Conservation (phyloP, 768 basidiomycete genomes). For the Lentinula sp. region DNA sequence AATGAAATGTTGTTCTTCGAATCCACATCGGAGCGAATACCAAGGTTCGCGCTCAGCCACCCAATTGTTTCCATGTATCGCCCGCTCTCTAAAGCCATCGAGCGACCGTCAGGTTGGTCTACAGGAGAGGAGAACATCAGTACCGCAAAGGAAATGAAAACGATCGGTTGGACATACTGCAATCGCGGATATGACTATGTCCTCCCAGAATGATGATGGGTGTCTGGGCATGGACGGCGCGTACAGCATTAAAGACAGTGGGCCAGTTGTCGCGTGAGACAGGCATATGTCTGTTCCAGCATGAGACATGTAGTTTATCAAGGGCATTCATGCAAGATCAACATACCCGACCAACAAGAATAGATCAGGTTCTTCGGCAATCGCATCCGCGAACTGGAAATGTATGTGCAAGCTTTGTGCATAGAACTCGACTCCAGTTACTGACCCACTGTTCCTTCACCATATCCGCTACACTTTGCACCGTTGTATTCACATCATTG, state of each 20-base stretch:
- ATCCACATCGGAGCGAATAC: slow-evolving; percentile 35
- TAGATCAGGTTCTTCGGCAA: slow-evolving; percentile 74
- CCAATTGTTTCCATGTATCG: slow-evolving; percentile 92
- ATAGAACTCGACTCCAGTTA: background rate
- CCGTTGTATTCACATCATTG: slow-evolving; percentile 65
- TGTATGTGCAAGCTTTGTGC: background rate
- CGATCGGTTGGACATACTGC: slow-evolving; percentile 33
- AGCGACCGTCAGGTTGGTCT: slow-evolving; percentile 68
- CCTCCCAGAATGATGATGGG: slow-evolving; percentile 86
- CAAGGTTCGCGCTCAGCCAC: slow-evolving; percentile 51
- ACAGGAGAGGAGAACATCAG: background rate
- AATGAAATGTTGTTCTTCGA: slow-evolving; percentile 54
- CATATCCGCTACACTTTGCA: slow-evolving; percentile 69
- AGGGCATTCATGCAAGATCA: background rate
- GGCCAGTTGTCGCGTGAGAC: slow-evolving; percentile 68
- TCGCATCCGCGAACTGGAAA: slow-evolving; percentile 66
- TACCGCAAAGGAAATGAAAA: too few species aligned
- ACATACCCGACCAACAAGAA: slow-evolving; percentile 68
- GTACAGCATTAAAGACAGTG: slow-evolving; percentile 65
- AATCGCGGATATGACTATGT: slow-evolving; percentile 78
- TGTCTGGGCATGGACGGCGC: slow-evolving; percentile 62
- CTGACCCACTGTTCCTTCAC: slow-evolving; percentile 73
- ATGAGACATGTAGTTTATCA: slow-evolving; percentile 1
- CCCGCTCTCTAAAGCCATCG: slow-evolving; percentile 77
- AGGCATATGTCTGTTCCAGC: slow-evolving; percentile 69